These are phyloP conservation scores for Chlorella sorokiniana DNA, from an alignment of 139 green algal species.

Conservation along the genomic window DNA sequence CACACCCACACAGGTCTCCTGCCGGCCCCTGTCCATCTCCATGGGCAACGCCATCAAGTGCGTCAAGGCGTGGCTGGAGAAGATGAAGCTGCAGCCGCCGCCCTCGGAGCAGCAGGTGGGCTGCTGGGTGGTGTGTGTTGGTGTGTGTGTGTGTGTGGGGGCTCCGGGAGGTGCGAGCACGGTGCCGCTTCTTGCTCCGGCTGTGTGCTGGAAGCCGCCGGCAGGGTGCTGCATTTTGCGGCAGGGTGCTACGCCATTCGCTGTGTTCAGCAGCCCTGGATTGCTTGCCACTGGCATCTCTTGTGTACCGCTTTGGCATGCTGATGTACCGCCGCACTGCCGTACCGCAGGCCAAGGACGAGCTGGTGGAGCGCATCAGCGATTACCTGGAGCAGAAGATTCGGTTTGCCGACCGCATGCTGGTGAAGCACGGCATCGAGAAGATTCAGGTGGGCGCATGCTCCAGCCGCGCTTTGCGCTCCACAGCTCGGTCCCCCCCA, in stretches of 20 bases:
- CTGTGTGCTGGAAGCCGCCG: not conserved
- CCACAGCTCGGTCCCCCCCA: too few relatives aligned
- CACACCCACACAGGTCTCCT: constrained; percentile 44
- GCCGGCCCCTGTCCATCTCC: constrained; percentile 80
- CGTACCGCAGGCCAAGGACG: constrained; percentile 55
- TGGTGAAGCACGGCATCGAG: constrained; percentile 69
- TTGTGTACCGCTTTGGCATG: not conserved
- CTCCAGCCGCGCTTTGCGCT: not conserved
- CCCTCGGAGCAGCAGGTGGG: constrained; percentile 42
- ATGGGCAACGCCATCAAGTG: constrained; percentile 94
- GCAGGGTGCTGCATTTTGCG: not conserved
- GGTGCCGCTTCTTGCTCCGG: not conserved
- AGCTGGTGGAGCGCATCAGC: constrained; percentile 54
- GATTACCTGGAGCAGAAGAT: constrained; percentile 76
- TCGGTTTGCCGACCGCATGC: constrained; percentile 69
- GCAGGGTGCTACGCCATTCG: not conserved
- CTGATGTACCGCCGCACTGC: not conserved
- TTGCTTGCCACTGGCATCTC: not conserved
- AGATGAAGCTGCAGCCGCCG: constrained; percentile 41
- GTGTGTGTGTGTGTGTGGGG: not conserved
- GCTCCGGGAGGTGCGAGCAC: not conserved
- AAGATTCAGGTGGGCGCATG: constrained; percentile 69
- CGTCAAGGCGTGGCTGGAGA: constrained; percentile 75
- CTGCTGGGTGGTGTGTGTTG: not conserved
- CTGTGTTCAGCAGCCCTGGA: too few relatives aligned